phyloP scores from a whole-genome alignment of 2,329 filamentous ascomycete species.

The Beauveria varroae region DNA sequence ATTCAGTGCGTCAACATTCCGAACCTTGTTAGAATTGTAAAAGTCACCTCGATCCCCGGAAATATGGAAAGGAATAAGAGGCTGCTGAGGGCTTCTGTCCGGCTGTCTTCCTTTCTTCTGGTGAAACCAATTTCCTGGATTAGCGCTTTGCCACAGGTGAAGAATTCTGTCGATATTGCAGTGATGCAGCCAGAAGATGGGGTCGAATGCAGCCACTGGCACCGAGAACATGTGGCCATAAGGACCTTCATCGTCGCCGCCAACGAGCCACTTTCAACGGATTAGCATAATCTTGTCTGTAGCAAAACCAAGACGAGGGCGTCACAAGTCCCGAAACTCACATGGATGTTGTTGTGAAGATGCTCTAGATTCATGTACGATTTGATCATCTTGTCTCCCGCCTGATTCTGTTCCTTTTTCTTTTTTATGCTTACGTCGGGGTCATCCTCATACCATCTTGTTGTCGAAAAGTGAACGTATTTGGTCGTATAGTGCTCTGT shows the following conservation, averaged over 20 bases:
- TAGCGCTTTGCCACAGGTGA: background rate
- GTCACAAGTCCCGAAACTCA: background rate
- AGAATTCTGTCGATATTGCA: slow-evolving; percentile 15
- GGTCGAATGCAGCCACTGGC: slow-evolving; percentile 54
- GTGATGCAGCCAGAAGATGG: slow-evolving; percentile 58
- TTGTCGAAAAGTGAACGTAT: slow-evolving; percentile 14
- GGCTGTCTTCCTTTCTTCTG: background rate
- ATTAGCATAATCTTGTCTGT: background rate
- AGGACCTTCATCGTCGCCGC: slow-evolving; percentile 7
- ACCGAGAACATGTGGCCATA: slow-evolving; percentile 47
- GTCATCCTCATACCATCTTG: background rate
- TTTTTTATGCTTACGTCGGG: too few relatives aligned
- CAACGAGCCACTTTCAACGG: background rate
- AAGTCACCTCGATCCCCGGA: background rate
- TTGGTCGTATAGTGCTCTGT: slow-evolving; percentile 19
- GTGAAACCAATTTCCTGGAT: background rate
- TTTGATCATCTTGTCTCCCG: background rate
- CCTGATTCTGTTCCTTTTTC: background rate
- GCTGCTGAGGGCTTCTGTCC: background rate
- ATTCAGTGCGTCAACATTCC: background rate
- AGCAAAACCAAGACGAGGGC: too few relatives aligned
- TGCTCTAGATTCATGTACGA: background rate
- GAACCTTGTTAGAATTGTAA: background rate
- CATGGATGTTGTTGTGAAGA: background rate
- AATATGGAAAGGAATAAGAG: background rate